These are phyloP conservation scores for Lentinus polychrous DNA, from an alignment of 1,284 basidiomycete genomes.

Conservation along the genomic window DNA sequence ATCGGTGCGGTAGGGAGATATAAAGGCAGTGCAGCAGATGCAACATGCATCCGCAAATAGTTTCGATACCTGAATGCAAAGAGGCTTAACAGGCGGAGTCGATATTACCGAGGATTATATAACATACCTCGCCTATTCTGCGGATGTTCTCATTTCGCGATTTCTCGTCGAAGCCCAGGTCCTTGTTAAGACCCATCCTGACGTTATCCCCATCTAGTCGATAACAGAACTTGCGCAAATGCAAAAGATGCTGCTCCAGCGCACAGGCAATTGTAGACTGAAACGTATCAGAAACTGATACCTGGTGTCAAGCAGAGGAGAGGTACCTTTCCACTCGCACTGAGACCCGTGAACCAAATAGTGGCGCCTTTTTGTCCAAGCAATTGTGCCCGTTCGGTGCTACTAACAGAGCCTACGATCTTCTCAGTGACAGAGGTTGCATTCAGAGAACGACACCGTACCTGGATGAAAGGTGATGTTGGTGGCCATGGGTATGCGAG, in stretches of 20 bases:
- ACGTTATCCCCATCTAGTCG: slow-evolving; percentile 97
- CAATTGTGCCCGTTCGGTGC: slow-evolving; percentile 59
- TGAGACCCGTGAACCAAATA: slow-evolving; percentile 93
- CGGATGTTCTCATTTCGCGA: slow-evolving; percentile 98
- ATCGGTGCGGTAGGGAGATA: slow-evolving; percentile 94
- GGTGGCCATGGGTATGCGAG: slow-evolving; percentile 64
- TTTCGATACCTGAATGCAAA: slow-evolving; percentile 70
- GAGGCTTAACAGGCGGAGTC: not conserved
- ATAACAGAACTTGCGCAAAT: slow-evolving; percentile 82
- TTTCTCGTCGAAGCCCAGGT: slow-evolving; percentile 93
- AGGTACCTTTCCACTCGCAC: slow-evolving; percentile 79
- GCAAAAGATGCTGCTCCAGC: slow-evolving; percentile 92
- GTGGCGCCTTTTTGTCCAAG: slow-evolving; percentile 82
- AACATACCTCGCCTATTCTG: slow-evolving; percentile 85
- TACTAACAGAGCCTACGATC: slow-evolving; percentile 66
- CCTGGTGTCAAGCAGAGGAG: not conserved
- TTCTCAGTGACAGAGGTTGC: not conserved
- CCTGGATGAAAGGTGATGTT: slow-evolving; percentile 83
- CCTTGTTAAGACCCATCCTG: slow-evolving; percentile 96
- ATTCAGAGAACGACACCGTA: slow-evolving; percentile 13
- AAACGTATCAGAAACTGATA: not conserved
- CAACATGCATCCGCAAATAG: slow-evolving; percentile 88
- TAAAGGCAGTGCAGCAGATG: slow-evolving; percentile 92
- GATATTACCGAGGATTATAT: not conserved
- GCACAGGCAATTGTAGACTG: slow-evolving; percentile 97